Evolutionary conservation across 148 eudicot species (phyloP), one percentile per base, ranked within the genome.

Genomic region (Simmondsia chinensis): DNA sequence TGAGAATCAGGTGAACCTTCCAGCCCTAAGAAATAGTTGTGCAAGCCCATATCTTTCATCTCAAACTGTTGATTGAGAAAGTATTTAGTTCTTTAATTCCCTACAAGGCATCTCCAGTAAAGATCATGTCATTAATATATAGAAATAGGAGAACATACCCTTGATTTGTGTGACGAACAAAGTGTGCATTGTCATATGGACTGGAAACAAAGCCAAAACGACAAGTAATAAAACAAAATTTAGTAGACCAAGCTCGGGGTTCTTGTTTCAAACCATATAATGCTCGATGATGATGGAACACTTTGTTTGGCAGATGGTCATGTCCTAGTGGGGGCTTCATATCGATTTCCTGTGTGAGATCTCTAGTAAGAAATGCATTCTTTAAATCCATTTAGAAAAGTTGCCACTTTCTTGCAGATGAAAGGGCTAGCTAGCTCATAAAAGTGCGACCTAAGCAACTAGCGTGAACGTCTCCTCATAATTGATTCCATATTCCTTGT

Each of bases 381-480:
- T 32, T 33, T 2, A 33, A 14, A 32, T 33, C 52, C 52, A 48
- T 19, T 11, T 17, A 21, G 20, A 17, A 20, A n/a, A 39, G 20
- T 18, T 39, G 20, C 43, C 43, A 39, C 6, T 13, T 14, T 7
- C 4, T 7, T 18, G 20, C 7, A 32, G 19, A 12, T 11, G 30
- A 27, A 6, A 48, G 14, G 1, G 10, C 27, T 9, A 48, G 30
- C 5, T 32, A 7, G 10, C 33, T 32, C 2, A 9, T 6, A 32
- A 32, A 10, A 0, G 17, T 10, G 52, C 33, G n/a, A 48, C 7
- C 5, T 11, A n/a, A 4, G 44, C 35, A 3, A 37, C 23, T 2
- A 34, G 33, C 4, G 43, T 34, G 25, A 50, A 50, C 0, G 56
- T 50, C 20, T 37, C 44, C 30, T 50, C 16, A 26, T 24, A 35